phyloP scores from a whole-genome alignment of 2,329 filamentous ascomycete species.

The Sarocladiaceae sp. region DNA sequence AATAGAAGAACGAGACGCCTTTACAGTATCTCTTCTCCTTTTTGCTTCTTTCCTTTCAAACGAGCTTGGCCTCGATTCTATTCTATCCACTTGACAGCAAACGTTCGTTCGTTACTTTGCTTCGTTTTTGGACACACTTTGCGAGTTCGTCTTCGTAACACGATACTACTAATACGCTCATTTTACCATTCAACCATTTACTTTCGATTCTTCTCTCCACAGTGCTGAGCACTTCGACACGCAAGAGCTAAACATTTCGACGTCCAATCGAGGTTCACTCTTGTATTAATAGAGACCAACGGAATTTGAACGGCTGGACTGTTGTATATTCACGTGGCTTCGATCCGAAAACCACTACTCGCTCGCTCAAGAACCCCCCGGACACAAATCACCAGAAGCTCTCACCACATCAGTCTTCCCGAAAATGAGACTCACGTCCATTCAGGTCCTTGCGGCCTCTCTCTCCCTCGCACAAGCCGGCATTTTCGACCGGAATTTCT shows the following conservation, averaged over 20 bases:
- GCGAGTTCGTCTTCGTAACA: background rate
- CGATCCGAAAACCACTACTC: background rate
- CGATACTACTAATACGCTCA: conserved; percentile 8
- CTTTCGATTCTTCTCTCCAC: background rate
- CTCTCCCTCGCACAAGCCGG: conserved; percentile 4
- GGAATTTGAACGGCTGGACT: conserved; percentile 6
- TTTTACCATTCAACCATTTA: background rate
- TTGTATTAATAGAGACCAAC: background rate
- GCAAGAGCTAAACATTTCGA: background rate
- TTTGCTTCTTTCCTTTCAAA: conserved; percentile 2
- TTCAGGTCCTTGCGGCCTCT: background rate
- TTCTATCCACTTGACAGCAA: background rate
- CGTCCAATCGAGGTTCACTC: background rate
- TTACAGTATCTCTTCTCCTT: background rate
- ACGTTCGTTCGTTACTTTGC: conserved; percentile 9
- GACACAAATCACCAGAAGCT: background rate
- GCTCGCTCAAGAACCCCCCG: background rate
- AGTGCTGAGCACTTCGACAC: background rate
- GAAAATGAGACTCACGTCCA: conserved; percentile 4
- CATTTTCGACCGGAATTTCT: conserved; percentile 5
- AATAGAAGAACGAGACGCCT: background rate
- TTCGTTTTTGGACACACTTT: background rate
- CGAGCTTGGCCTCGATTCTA: conserved; percentile 2
- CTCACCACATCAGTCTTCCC: background rate
- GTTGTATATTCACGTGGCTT: conserved; percentile 8